Percentiles rank a stretch among this genome's conserved stretches.
Evolutionary conservation across 495 filamentous ascomycete genomes (phyloP).

Genomic region (Penicillium dipodomyicola): DNA sequence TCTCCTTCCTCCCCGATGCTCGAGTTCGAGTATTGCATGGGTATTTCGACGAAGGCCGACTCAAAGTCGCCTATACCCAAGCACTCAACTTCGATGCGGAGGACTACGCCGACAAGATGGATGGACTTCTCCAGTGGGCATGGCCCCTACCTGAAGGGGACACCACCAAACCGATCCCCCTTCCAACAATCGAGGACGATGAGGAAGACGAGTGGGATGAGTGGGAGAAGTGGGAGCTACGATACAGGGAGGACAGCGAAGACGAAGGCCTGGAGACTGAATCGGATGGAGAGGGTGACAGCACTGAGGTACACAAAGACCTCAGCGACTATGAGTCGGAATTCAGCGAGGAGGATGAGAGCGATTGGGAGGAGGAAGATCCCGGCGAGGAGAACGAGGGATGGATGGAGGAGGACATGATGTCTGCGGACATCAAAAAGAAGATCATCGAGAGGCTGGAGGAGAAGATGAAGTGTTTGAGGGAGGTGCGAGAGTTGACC

Average conservation of each 20-base stretch:
- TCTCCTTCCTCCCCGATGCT: conserved; percentile 11
- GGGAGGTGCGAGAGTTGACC: neutral
- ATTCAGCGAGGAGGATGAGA: neutral
- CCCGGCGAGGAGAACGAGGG: neutral
- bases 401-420: neutral
- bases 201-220: conserved; percentile 8
- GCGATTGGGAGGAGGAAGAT: neutral
- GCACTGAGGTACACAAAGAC: neutral
- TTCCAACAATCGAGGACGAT: conserved; percentile 9
- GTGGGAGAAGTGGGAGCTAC: neutral
- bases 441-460: neutral
- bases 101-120: conserved; percentile 6
- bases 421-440: neutral
- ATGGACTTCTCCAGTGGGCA: conserved; percentile 9
- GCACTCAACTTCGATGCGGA: conserved; percentile 4
- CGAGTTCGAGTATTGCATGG: conserved; percentile 12
- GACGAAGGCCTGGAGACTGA: neutral
- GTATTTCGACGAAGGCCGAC: conserved; percentile 2
- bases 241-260: neutral
- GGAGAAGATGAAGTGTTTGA: neutral
- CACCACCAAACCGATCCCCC: conserved; percentile 6
- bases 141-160: neutral
- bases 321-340: neutral
- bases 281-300: neutral
- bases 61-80: conserved; percentile 9